Percentiles rank a stretch among this genome's conserved stretches.
phyloP scores from a whole-genome alignment of 1,284 basidiomycete genomes.

The Rhodofomes roseus region DNA sequence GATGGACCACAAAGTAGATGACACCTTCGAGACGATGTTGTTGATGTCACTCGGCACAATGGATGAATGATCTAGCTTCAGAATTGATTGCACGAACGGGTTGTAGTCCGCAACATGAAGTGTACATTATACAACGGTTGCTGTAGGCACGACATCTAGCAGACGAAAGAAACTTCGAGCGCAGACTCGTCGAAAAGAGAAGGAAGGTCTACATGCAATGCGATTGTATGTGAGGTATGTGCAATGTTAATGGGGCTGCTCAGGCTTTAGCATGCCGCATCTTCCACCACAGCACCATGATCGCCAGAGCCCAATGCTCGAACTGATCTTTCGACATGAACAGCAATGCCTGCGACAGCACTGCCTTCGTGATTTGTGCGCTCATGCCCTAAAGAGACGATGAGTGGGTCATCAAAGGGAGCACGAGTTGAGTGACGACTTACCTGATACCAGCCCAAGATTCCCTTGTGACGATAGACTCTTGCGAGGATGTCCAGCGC shows the following conservation, averaged over 20 bases:
- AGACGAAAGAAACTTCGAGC: no score
- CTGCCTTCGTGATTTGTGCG: conserved; percentile 88
- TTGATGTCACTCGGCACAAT: conserved; percentile 38
- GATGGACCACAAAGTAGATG: conserved; percentile 45
- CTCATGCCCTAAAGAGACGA: conserved; percentile 70
- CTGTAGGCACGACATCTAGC: no score
- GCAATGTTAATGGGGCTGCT: not conserved
- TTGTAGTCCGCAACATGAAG: no score
- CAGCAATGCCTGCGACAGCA: conserved; percentile 77
- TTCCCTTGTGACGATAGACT: conserved; percentile 74
- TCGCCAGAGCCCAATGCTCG: conserved; percentile 68
- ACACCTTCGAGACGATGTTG: conserved; percentile 66
- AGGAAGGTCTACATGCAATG: no score
- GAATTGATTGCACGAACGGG: not conserved
- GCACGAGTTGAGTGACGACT: conserved; percentile 23
- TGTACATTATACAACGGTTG: not conserved
- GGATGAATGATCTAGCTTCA: not conserved
- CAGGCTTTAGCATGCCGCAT: conserved; percentile 18
- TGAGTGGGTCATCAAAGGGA: not conserved
- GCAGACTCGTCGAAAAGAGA: no score
- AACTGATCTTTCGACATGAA: conserved; percentile 86
- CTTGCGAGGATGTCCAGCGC: conserved; percentile 75
- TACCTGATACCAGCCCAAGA: conserved; percentile 96
- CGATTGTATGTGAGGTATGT: not conserved
- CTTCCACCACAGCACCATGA: conserved; percentile 48